Base-by-base conservation (phyloP, 495 filamentous ascomycete genomes). In the Xylona heveae region DNA sequence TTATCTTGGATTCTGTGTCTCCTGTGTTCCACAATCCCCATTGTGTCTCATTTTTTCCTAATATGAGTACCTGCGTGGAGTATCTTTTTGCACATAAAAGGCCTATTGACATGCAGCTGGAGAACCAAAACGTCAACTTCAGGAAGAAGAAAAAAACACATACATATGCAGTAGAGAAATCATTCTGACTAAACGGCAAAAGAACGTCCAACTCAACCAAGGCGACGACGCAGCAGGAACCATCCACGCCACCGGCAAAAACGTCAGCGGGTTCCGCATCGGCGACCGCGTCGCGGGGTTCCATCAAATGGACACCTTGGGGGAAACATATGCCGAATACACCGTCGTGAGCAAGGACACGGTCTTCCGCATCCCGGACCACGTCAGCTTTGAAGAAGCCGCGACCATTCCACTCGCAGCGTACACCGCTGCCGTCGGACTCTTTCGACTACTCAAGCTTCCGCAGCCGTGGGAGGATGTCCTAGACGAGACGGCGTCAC, bases 201-300 rank as follows among this genome's bases (percentile, higher is more conserved):
- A n/a, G n/a, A n/a, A n/a, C n/a, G n/a, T 25, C 31, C n/a, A n/a
- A 2, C 13, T 46, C 4, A 80, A 81, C 49, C 42, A 54, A 30
- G 77, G 77, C 22, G 75, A 83, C 47, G 76, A 81, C 43, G 74
- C 80, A 32, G 71, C 74, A 7, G 76, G 76, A 13, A 55, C 68
- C 22, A 61, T 83, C 16, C 51, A 72, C 12, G 42, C 50, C 2
- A 64, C 78, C 30, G 75, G 76, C 17, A 43, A 55, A 6, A 59
- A 62, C 24, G 71, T 78, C 2, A 53, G 41, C 9, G 68, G 69
- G 34, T 77, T 78, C 54, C 57, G 61, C 19, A 54, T 54, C 1
- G 74, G 77, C 19, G 76, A 81, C 42, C 63, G 70, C 18, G 77
- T 83, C 1, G 71, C 64, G 6, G 71, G 66, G 5, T 78, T 80